These are phyloP conservation scores for Pleurotus eryngii DNA, from an alignment of 768 basidiomycete genomes.

Conservation along the genomic window DNA sequence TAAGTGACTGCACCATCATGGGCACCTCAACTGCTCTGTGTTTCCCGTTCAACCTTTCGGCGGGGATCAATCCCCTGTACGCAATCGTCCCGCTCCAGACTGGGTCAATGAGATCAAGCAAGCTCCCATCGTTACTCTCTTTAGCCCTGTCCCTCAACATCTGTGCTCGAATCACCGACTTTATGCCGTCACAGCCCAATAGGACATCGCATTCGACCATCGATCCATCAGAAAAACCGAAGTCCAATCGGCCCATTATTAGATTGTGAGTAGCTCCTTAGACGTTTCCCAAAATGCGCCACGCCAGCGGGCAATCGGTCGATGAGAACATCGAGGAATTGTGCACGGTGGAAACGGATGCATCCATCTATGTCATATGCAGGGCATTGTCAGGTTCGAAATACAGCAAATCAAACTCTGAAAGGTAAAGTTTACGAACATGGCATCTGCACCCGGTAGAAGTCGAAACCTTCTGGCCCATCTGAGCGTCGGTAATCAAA, in stretches of 20 bases:
- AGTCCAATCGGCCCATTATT: slow-evolving; percentile 17
- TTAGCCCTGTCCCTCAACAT: slow-evolving; percentile 24
- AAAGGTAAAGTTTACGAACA: slow-evolving; percentile 21
- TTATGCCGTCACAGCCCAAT: slow-evolving; percentile 45
- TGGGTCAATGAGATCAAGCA: slow-evolving; percentile 35
- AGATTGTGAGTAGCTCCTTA: slow-evolving; percentile 23
- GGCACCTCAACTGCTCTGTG: slow-evolving; percentile 34
- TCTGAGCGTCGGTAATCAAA: slow-evolving; percentile 48
- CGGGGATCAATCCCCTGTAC: slow-evolving; percentile 43
- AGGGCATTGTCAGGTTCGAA: neutral
- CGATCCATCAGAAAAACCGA: slow-evolving; percentile 29
- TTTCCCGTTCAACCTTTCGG: slow-evolving; percentile 18
- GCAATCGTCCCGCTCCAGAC: slow-evolving; percentile 44
- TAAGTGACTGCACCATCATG: slow-evolving; percentile 36
- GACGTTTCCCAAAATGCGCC: slow-evolving; percentile 35
- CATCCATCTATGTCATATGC: slow-evolving; percentile 26
- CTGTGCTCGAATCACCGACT: slow-evolving; percentile 29
- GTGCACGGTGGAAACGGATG: slow-evolving; percentile 46
- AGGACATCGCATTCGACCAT: slow-evolving; percentile 36
- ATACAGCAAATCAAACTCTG: neutral
- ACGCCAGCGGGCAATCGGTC: slow-evolving; percentile 28
- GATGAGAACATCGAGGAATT: slow-evolving; percentile 41
- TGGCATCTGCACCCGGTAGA: slow-evolving; percentile 37
- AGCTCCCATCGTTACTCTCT: slow-evolving; percentile 18
- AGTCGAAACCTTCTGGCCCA: slow-evolving; percentile 34